phyloP scores from a whole-genome alignment of 305 asterid species.

The Fraxinus albicans region DNA sequence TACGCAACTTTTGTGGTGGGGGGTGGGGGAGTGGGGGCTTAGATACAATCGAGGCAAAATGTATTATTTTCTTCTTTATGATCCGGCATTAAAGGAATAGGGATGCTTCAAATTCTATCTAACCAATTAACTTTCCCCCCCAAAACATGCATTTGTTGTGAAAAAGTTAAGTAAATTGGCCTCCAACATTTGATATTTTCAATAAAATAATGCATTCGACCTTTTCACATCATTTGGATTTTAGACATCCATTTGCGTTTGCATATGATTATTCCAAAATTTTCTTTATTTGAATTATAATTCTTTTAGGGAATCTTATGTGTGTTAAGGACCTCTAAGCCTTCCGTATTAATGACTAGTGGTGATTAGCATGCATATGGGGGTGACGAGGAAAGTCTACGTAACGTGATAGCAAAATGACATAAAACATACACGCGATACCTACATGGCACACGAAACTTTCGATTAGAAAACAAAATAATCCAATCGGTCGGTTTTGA shows the following conservation, averaged over 20 bases:
- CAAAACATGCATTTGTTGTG: neutral
- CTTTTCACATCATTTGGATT: neutral
- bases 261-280: neutral
- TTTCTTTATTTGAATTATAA: neutral
- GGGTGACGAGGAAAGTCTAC: neutral
- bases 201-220: neutral
- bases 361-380: neutral
- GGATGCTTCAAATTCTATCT: neutral
- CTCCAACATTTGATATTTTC: neutral
- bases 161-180: neutral
- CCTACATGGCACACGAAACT: too few species aligned
- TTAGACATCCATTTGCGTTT: neutral
- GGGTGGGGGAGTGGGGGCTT: too few species aligned
- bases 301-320: neutral
- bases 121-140: neutral
- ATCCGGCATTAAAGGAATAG: neutral
- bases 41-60: too few species aligned
- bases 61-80: neutral
- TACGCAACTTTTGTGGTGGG: too few species aligned
- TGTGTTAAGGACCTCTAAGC: neutral
- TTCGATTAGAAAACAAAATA: too few species aligned
- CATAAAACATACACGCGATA: too few species aligned
- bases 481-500: neutral
- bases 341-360: neutral
- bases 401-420: neutral